Evolutionary conservation across 2,329 filamentous ascomycete species (phyloP).

Genomic region (Neoascochyta sp.): DNA sequence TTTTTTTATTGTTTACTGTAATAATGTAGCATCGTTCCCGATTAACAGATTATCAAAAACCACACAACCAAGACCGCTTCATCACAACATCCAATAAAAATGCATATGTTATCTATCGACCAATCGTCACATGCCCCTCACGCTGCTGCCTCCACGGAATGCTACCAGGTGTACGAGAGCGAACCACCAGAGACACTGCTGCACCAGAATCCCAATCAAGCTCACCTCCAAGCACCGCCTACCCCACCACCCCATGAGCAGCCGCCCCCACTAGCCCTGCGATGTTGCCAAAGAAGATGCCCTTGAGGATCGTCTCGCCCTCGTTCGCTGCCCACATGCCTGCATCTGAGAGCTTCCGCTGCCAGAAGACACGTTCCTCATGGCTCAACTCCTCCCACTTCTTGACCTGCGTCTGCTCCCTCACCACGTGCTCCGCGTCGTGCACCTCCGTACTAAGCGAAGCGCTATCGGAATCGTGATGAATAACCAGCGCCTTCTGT

Average conservation of each 20-base stretch:
- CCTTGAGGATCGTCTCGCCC: conserved; percentile 72
- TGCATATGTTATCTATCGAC: too few relatives aligned
- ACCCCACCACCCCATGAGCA: conserved; percentile 32
- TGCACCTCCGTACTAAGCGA: conserved; percentile 43
- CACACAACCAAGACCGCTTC: too few relatives aligned
- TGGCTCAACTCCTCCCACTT: conserved; percentile 68
- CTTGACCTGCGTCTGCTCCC: conserved; percentile 49
- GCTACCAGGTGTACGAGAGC: too few relatives aligned
- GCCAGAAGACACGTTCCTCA: conserved; percentile 66
- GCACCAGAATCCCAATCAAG: too few relatives aligned
- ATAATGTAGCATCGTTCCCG: too few relatives aligned
- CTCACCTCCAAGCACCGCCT: conserved; percentile 1
- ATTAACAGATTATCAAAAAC: too few relatives aligned
- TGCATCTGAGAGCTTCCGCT: conserved; percentile 61
- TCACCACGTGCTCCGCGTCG: conserved; percentile 29
- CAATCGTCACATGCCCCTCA: too few relatives aligned
- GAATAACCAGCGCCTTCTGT: conserved; percentile 43
- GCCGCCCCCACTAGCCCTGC: conserved; percentile 53
- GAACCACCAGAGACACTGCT: too few relatives aligned
- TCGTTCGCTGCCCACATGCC: conserved; percentile 78
- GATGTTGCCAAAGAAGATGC: conserved; percentile 72
- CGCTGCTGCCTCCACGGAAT: too few relatives aligned
- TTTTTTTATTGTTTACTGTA: too few relatives aligned
- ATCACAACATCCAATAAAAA: too few relatives aligned
- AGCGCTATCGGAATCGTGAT: conserved; percentile 36